Base-by-base conservation (phyloP, 306 rosid genomes). In the Cicer judaicum region DNA sequence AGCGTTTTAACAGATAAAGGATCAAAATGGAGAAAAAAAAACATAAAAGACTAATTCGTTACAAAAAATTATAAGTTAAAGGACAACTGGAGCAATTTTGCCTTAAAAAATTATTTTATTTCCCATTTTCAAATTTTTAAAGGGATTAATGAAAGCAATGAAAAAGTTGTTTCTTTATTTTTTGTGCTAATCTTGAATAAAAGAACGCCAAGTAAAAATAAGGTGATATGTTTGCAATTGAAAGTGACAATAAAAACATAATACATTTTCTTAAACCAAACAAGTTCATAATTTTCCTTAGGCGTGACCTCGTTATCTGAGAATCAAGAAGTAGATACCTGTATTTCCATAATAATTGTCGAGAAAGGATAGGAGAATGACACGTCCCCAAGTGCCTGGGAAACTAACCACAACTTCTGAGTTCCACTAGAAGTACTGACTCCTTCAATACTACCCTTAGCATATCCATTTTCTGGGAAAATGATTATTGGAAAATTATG, bases 341-440 rank as follows among this genome's bases (percentile, higher is more conserved):
- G 97, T 75, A 93, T 89, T 83, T 93, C 93, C 49, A 93, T 81
- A 70, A 93, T 78, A 78, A 93, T 91, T 14, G 88, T 76, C 7
- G 98, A 75, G 84, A 85, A 93, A 10, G 98, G 98, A 74, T 84
- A 93, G 44, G 98, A 84, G 80, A 86, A 93, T 59, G 96, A 92
- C 74, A 93, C 87, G 72, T 91, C 97, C 54, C 98, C 98, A 65
- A 89, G 87, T 0, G 88, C 98, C 84, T 91, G 96, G 84, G 90
- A 85, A 74, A 78, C 76, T 55, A 91, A 63, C 89, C 90, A 93
- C 53, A 88, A 16, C 77, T 93, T 93, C 40, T 85, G 82, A 49
- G 84, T 44, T 36, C 73, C 63, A 74, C 21, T 91, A 15, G 81
- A 42, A 15, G 87, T 63, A 54, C 75, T 72, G 56, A 86, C 69